Conservation (phyloP, 805 yeast species). For the Scheffersomyces stipitis region DNA sequence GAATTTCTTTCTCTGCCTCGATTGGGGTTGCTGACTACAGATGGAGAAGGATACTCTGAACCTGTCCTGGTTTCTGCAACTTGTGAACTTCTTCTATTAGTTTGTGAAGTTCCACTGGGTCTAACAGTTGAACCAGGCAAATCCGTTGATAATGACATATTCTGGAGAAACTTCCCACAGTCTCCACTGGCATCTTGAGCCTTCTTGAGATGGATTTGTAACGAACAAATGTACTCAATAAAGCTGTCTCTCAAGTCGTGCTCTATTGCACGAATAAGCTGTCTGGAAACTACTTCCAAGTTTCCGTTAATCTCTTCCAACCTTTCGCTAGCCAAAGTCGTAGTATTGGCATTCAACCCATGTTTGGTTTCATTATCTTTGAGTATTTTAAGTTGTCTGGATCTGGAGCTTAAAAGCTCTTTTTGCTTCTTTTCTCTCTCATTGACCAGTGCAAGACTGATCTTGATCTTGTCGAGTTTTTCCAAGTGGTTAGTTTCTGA, state of each 20-base stretch:
- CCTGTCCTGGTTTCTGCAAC: too few relatives aligned
- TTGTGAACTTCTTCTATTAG: too few relatives aligned
- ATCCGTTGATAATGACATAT: too few relatives aligned
- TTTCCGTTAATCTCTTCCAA: constrained; percentile 52
- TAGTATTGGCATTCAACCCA: constrained; percentile 45
- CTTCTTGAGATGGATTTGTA: constrained; percentile 29
- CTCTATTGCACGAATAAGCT: constrained; percentile 47
- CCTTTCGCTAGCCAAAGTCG: constrained; percentile 47
- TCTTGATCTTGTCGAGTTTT: constrained; percentile 43
- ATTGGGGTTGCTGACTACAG: too few relatives aligned
- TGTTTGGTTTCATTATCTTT: constrained; percentile 41
- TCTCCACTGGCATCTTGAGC: constrained; percentile 25
- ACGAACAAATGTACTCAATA: constrained; percentile 39
- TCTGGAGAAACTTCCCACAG: too few relatives aligned
- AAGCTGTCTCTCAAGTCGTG: constrained; percentile 45
- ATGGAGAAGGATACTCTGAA: too few relatives aligned
- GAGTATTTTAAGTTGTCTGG: constrained; percentile 35
- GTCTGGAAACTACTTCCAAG: constrained; percentile 53
- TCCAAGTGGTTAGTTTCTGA: constrained; percentile 36
- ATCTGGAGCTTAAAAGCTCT: constrained; percentile 36
- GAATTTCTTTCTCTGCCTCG: too few relatives aligned
- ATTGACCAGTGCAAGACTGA: constrained; percentile 45
- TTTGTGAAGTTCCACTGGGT: too few relatives aligned
- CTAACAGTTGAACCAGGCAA: too few relatives aligned
- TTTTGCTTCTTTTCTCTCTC: constrained; percentile 50